A percentile compares a stretch with the other conserved stretches of the same genome.
phyloP scores from a whole-genome alignment of 192 early-diverging fungal species.

The Coemansia sp. region DNA sequence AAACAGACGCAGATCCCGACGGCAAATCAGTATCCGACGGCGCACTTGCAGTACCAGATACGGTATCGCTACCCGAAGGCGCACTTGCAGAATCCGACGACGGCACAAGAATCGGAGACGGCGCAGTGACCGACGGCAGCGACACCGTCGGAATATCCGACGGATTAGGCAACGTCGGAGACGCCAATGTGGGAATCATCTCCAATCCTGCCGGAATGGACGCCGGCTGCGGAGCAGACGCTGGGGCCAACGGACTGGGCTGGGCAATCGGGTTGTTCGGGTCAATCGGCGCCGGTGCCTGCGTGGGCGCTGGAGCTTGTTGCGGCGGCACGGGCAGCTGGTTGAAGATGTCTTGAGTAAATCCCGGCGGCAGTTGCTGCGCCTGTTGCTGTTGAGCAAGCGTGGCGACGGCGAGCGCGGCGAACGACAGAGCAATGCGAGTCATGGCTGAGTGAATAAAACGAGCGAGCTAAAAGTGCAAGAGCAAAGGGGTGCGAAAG shows the following conservation, averaged over 20 bases:
- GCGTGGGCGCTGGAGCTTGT: slow-evolving; percentile 44
- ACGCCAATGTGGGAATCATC: neutral
- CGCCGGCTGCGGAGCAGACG: slow-evolving; percentile 36
- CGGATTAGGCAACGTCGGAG: neutral
- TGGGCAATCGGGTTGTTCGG: slow-evolving; percentile 51
- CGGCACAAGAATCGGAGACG: too few species aligned
- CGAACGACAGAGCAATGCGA: slow-evolving; percentile 33
- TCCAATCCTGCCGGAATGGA: slow-evolving; percentile 48
- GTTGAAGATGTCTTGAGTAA: slow-evolving; percentile 34
- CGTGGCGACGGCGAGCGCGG: slow-evolving; percentile 25
- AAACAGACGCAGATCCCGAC: too few species aligned
- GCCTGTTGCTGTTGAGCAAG: slow-evolving; percentile 13
- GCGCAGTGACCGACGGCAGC: neutral
- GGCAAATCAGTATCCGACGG: neutral
- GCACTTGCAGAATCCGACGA: too few species aligned
- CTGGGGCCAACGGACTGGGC: slow-evolving; percentile 37
- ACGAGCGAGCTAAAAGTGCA: neutral
- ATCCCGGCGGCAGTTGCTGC: slow-evolving; percentile 42
- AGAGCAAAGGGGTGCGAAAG: neutral
- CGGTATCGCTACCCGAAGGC: too few species aligned
- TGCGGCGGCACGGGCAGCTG: slow-evolving; percentile 50
- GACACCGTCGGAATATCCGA: neutral
- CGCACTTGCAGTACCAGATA: neutral
- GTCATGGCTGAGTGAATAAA: slow-evolving; percentile 23
- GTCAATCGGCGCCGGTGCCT: slow-evolving; percentile 49